Base-by-base conservation (phyloP, 2,329 filamentous ascomycete species). In the Venturiaceae sp. region DNA sequence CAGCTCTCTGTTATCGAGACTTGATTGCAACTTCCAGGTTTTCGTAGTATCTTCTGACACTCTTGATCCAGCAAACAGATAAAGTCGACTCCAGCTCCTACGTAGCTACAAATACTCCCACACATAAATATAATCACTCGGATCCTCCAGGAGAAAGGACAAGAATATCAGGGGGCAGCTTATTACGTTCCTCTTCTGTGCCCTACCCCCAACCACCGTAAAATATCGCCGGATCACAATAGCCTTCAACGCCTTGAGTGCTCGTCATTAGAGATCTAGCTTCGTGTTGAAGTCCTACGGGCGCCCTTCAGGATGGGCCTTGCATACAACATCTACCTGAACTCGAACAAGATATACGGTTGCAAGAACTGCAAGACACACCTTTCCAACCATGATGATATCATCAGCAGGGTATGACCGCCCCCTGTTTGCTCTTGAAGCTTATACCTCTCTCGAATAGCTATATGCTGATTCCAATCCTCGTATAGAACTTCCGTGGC, bases 301-400 rank as follows among this genome's bases (percentile, higher is more conserved):
- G 44, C 44, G 44, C 23, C 44, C 44, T 16, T 32, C 44, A 50
- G 44, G 60, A 96, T 96, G 91, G 91, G 91, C 64, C 85, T 96
- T 66, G 80, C 86, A 61, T 96, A 96, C 79, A 96, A 96, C 75
- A 85, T 88, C 61, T 96, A 96, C 73, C 85, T 96, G 64, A 89
- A 85, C 72, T 87, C 88, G 69, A 83, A 80, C 74, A 89, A 89
- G 74, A 92, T 96, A 70, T 95, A 94, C 72, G 91, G 90, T 64
- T 96, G 72, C 83, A 92, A 92, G 78, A 83, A 82, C 67, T 99
- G 94, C 84, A 96, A 96, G 74, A 90, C 94, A 7, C 94, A 99
- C 70, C 83, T 99, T 19, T 87, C 92, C 33, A 94, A 96, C 71
- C 90, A 95, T 66, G 91, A 97, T 66, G 91, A 96, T 68, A 96